Evolutionary conservation across 176 grass and related monocot genomes (phyloP), one percentile per base, ranked within the genome.

Genomic region (Pontederia crassipes): DNA sequence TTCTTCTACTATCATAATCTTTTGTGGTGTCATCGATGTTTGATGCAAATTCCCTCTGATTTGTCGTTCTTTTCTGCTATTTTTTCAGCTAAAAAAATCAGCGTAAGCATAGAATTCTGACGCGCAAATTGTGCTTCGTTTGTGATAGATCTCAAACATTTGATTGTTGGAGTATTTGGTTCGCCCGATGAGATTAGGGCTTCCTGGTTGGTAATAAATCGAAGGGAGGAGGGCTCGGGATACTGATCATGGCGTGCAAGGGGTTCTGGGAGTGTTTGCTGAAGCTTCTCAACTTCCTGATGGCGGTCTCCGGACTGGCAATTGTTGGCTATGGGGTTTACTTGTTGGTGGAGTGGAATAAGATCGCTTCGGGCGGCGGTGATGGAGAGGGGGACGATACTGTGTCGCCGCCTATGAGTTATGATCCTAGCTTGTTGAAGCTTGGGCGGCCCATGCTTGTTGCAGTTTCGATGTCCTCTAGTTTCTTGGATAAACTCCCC

Each of bases 301-400:
- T 97, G 59, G 80, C 73, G 50, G 27, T 85, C 53, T 66, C 84
- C 47, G 92, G 92, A 48, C 76, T 97, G 50, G 81, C 92, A 56
- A 90, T 96, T 78, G 69, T 96, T 10, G 92, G 83, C 0, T 90
- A 96, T 59, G 92, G 92, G 20, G 77, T 84, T 72, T 88, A 96
- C 81, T 83, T 96, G 66, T 78, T 96, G 24, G 75, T 88, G 64
- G 87, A 96, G 77, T 96, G 81, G 78, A 82, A 72, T 49, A 64
- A 16, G 8, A 40, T 77, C 8, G 53, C 68, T 45, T 67, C 67
- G 61, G 68, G 58, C 26, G 52, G 58, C 4, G 50, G 29, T 48
- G 75, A 58, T 17, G 82, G 48, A 11, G 32, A 55, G 1, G 27
- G 74, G 2, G 28, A 62, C 54, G 2, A 17, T 28, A 28, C 45